Base-by-base conservation (phyloP, 176 grass and related monocot species). In the Avena sativa region DNA sequence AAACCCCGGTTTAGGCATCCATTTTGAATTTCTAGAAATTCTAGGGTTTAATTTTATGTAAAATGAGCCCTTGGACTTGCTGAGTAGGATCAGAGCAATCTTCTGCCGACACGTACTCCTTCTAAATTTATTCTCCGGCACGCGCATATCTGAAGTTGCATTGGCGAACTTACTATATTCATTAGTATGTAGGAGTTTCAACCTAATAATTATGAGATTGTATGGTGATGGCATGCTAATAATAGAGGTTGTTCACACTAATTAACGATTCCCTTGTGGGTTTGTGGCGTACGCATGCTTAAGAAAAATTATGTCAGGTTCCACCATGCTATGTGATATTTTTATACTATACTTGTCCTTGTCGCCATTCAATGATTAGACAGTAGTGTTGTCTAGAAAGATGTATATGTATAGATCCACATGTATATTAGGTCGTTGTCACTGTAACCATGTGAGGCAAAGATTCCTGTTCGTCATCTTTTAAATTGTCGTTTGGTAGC, bases 351-450 rank as follows among this genome's bases (percentile, higher is more conserved):
- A 55, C 52, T 11, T 55, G 84, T 90, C 57, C 56, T 51, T 58
- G 78, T 9, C 46, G 85, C 48, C 85, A 49, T 55, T 72, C 17
- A 69, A 79, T 90, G 64, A 79, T 55, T n/a, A 25, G 73, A 49
- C 38, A 5, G 12, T 87, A 79, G 85, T 4, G 8, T 16, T 30
- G 52, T 78, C 62, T 61, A 46, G 17, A 83, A 76, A 71, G 28
- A 64, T 85, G 65, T 25, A 56, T 40, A 78, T 46, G 16, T n/a
- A 32, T 63, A 28, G 26, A 28, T 28, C 26, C 88, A 90, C 84
- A 83, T 90, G 84, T 48, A 14, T 26, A 78, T 85, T 67, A 53
- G n/a, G 74, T 90, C 74, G 72, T 34, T 78, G 63, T 90, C 84
- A 78, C 3, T 63, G 64, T 53, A 70, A 83, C 64, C 84, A 86